Conservation (phyloP, 345 rosid genomes). For the Boechera divaricarpa region DNA sequence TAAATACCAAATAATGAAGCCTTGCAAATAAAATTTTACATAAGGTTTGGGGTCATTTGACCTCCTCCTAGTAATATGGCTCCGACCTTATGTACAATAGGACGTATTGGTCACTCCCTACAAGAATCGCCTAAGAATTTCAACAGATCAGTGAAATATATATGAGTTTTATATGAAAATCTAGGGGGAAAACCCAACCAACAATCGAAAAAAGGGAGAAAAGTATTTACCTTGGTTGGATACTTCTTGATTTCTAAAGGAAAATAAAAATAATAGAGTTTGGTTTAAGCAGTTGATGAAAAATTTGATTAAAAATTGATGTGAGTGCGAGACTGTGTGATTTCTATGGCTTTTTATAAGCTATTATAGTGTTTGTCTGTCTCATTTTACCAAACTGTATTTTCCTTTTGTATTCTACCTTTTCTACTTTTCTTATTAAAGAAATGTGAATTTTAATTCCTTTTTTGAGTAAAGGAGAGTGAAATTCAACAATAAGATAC, state of each 20-base stretch:
- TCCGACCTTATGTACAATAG: too few relatives aligned
- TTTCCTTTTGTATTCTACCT: not conserved
- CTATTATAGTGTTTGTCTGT: not conserved
- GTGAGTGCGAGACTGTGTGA: constrained; percentile 5
- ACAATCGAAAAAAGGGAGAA: not conserved
- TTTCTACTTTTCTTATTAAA: not conserved
- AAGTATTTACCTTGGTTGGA: constrained; percentile 10
- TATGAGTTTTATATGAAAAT: too few relatives aligned
- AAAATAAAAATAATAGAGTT: not conserved
- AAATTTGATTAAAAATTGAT: not conserved
- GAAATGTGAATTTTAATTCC: not conserved
- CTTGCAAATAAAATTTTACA: too few relatives aligned
- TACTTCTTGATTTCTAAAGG: not conserved
- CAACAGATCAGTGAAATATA: too few relatives aligned
- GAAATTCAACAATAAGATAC: not conserved
- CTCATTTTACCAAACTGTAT: not conserved
- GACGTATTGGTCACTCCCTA: too few relatives aligned
- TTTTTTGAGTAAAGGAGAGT: not conserved
- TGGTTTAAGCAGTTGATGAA: not conserved
- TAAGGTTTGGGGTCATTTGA: too few relatives aligned
- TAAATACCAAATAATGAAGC: too few relatives aligned
- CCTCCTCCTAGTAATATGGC: too few relatives aligned
- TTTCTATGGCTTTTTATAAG: constrained; percentile 17
- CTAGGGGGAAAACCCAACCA: not conserved
- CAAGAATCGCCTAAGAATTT: too few relatives aligned